Percentiles rank a stretch among this genome's conserved stretches.
phyloP scores from a whole-genome alignment of 2,329 filamentous ascomycete species.

The Paecilomyces dactylethromorphus region DNA sequence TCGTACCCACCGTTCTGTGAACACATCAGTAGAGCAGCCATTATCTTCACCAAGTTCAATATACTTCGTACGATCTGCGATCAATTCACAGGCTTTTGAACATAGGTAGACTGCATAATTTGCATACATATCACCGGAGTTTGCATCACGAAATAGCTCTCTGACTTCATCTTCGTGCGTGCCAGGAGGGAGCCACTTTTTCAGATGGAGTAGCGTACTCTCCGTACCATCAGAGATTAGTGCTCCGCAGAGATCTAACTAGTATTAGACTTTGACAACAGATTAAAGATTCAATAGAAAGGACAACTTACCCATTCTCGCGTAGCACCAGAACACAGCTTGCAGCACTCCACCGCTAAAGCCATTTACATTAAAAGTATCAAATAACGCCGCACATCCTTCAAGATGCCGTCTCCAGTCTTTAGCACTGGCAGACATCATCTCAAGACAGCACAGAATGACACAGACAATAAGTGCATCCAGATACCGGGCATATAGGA shows the following conservation, averaged over 20 bases:
- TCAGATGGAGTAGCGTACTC: constrained; percentile 43
- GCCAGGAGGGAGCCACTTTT: constrained; percentile 43
- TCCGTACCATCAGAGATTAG: constrained; percentile 48
- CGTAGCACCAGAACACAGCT: constrained; percentile 54
- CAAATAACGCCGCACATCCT: constrained; percentile 49
- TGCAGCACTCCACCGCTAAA: constrained; percentile 46
- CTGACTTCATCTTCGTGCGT: constrained; percentile 30
- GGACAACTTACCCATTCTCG: constrained; percentile 43
- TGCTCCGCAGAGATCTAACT: constrained; percentile 47
- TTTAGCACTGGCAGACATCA: constrained; percentile 43
- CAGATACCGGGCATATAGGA: constrained; percentile 42
- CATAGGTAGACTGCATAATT: constrained; percentile 55
- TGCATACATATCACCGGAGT: constrained; percentile 49
- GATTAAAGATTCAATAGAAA: background rate
- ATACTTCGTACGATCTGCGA: constrained; percentile 44
- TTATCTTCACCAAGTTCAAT: constrained; percentile 43
- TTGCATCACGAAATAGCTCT: constrained; percentile 29
- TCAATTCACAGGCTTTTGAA: constrained; percentile 46
- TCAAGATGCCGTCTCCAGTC: constrained; percentile 53
- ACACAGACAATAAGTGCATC: constrained; percentile 49
- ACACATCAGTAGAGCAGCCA: constrained; percentile 35
- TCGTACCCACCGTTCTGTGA: constrained; percentile 39
- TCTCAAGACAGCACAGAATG: constrained; percentile 50
- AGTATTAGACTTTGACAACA: constrained; percentile 1
- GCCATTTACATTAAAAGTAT: constrained; percentile 46